These are phyloP conservation scores for Petunia secreta DNA, from an alignment of 257 asterid species.

Conservation along the genomic window DNA sequence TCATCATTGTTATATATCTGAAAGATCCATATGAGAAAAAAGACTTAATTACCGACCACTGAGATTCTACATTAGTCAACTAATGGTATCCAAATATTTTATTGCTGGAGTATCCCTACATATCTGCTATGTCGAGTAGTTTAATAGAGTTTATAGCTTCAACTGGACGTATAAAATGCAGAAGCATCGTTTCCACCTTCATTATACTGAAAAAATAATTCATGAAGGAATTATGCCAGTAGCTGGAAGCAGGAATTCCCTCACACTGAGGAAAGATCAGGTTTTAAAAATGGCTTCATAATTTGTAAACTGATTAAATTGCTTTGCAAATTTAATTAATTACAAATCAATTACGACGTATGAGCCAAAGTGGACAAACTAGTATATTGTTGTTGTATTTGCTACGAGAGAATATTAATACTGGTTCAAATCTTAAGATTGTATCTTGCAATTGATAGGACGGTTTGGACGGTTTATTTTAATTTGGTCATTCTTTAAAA, in stretches of 20 bases:
- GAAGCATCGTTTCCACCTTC: background rate
- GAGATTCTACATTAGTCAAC: slow-evolving; percentile 48
- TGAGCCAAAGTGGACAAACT: too few relatives aligned
- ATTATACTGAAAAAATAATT: background rate
- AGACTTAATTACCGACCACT: slow-evolving; percentile 15
- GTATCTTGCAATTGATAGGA: too few relatives aligned
- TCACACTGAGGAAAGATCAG: background rate
- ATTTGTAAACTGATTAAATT: too few relatives aligned
- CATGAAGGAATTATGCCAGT: background rate
- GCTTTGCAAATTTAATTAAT: too few relatives aligned
- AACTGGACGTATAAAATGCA: slow-evolving; percentile 34
- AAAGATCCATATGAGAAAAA: slow-evolving; percentile 31
- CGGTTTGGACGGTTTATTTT: too few relatives aligned
- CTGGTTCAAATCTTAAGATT: too few relatives aligned
- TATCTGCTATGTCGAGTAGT: slow-evolving; percentile 47
- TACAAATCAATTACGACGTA: too few relatives aligned
- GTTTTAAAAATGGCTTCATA: too few relatives aligned
- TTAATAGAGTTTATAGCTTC: slow-evolving; percentile 23
- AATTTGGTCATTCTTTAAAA: too few relatives aligned
- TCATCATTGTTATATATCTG: slow-evolving; percentile 25
- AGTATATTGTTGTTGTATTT: too few relatives aligned
- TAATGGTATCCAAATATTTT: slow-evolving; percentile 26
- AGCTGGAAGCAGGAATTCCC: background rate
- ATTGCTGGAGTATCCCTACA: slow-evolving; percentile 58
- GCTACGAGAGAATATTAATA: too few relatives aligned